Percentiles rank a stretch among this genome's conserved stretches.
Conservation (phyloP, 345 rosid genomes). For the Cardiospermum halicacabum region DNA sequence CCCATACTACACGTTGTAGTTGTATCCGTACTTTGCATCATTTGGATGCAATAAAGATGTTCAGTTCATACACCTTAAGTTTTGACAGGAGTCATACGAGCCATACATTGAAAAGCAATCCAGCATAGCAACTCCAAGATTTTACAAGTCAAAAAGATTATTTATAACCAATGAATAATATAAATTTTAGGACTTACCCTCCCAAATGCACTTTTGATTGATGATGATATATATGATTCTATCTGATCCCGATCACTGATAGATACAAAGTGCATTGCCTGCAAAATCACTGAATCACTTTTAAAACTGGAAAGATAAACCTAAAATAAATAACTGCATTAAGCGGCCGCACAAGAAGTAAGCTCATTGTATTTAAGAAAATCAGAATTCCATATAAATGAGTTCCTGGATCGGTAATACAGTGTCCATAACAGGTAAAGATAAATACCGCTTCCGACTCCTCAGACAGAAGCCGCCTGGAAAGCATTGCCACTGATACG, state of each 20-base stretch:
- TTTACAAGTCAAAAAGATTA: neutral
- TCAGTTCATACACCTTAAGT: neutral
- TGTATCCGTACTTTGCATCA: no score
- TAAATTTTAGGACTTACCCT: slow-evolving; percentile 46
- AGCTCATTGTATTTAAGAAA: neutral
- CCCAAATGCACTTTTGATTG: slow-evolving; percentile 71
- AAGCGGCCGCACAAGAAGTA: neutral
- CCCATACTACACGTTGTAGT: no score
- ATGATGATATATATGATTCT: slow-evolving; percentile 74
- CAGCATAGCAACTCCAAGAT: neutral
- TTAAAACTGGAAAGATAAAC: slow-evolving; percentile 6
- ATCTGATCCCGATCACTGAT: slow-evolving; percentile 74
- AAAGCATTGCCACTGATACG: slow-evolving; percentile 76
- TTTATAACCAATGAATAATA: neutral
- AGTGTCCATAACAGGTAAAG: slow-evolving; percentile 7
- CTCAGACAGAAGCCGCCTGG: slow-evolving; percentile 84
- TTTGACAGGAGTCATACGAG: neutral
- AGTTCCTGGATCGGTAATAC: slow-evolving; percentile 5
- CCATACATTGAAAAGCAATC: neutral
- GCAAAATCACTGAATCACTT: slow-evolving; percentile 26
- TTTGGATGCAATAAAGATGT: no score
- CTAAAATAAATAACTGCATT: neutral
- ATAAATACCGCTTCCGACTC: slow-evolving; percentile 68
- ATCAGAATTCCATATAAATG: neutral
- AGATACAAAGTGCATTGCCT: slow-evolving; percentile 61